Evolutionary conservation across 805 yeast species (phyloP).

Genomic region (Pichia nakasei): DNA sequence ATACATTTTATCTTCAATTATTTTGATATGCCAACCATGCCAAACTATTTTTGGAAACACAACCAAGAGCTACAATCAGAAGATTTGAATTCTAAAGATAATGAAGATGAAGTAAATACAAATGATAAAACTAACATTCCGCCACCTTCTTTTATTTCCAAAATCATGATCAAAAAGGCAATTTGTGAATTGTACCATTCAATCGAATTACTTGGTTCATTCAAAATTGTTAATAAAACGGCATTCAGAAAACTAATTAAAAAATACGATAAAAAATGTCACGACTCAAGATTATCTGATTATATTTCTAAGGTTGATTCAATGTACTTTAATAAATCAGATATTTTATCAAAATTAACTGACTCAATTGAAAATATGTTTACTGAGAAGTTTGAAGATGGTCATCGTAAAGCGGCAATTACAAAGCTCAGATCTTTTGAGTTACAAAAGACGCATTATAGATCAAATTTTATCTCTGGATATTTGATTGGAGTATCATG

Average conservation of each 20-base stretch:
- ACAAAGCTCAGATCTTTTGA: conserved; percentile 52
- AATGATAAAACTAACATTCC: background rate
- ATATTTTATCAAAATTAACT: conserved; percentile 50
- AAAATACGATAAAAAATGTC: conserved; percentile 74
- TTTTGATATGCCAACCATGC: conserved; percentile 34
- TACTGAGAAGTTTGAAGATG: conserved; percentile 56
- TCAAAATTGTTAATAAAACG: conserved; percentile 67
- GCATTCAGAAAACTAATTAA: conserved; percentile 85
- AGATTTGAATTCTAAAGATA: background rate
- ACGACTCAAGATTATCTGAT: conserved; percentile 31
- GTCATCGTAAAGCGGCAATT: conserved; percentile 62
- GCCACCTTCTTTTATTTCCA: conserved; percentile 54
- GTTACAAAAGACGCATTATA: conserved; percentile 30
- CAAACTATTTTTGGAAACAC: conserved; percentile 27
- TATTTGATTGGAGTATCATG: conserved; percentile 58
- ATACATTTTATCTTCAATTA: conserved; percentile 20
- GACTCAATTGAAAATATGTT: conserved; percentile 57
- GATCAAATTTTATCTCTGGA: conserved; percentile 53
- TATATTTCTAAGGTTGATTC: conserved; percentile 51
- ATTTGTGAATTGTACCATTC: conserved; percentile 64
- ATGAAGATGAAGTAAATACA: background rate
- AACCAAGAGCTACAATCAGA: background rate
- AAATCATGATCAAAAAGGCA: conserved; percentile 60
- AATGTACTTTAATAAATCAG: conserved; percentile 51
- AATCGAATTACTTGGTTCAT: conserved; percentile 59